A percentile compares a stretch with the other conserved stretches of the same genome.
phyloP scores from a whole-genome alignment of 2,329 filamentous ascomycete genomes.

The Ophiostoma triangulosporum region DNA sequence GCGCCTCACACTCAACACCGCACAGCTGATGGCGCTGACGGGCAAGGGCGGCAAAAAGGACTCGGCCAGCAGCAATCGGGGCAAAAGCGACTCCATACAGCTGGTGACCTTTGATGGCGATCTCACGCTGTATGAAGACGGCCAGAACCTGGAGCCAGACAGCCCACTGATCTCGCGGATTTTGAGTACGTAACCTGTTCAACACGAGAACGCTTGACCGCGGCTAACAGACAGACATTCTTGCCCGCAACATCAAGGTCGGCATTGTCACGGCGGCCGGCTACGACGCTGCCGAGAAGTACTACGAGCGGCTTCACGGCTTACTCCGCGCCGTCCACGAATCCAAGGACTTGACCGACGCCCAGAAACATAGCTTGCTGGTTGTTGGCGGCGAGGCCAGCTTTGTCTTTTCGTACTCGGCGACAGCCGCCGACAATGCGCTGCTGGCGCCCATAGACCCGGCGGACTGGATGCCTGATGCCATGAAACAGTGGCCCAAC shows the following conservation, averaged over 20 bases:
- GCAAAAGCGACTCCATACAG: conserved; percentile 36
- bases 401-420: conserved; percentile 75
- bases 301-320: conserved; percentile 77
- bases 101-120: conserved; percentile 96
- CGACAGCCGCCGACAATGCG: conserved; percentile 43
- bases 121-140: conserved; percentile 89
- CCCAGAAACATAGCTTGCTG: conserved; percentile 65
- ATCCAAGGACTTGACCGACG: conserved; percentile 35
- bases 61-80: conserved; percentile 31
- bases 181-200: conserved; percentile 25
- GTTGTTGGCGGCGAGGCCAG: conserved; percentile 95
- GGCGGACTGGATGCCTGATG: conserved; percentile 58
- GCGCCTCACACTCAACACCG: conserved; percentile 82
- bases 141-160: conserved; percentile 58
- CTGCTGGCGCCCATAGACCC: conserved; percentile 56
- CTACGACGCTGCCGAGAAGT: conserved; percentile 75
- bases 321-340: conserved; percentile 63
- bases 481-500: conserved; percentile 67
- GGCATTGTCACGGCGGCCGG: conserved; percentile 95
- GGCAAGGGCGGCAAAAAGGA: neutral
- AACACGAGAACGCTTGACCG: too few species aligned
- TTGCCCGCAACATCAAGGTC: conserved; percentile 66
- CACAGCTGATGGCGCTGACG: conserved; percentile 73
- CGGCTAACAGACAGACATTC: conserved; percentile 38
- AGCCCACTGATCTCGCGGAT: conserved; percentile 64